Base-by-base conservation (phyloP, 768 basidiomycete species). In the Boletellus sp. region DNA sequence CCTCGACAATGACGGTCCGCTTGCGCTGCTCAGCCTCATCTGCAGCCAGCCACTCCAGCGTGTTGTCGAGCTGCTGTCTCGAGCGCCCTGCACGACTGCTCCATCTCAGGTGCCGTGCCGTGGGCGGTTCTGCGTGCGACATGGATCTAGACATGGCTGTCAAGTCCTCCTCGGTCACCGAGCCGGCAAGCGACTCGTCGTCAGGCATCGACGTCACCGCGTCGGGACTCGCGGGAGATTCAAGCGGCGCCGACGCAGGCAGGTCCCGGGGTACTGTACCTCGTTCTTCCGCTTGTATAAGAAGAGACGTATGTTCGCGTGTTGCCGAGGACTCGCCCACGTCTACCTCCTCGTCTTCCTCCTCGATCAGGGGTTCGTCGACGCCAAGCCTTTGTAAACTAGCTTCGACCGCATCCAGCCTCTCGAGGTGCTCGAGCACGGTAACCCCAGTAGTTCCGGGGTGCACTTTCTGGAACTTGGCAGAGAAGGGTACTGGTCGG, bases 381-480 rank as follows among this genome's bases (percentile, higher is more conserved):
- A 77, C 74, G 11, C 82, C 84, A n/a, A 90, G 76, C 41, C 87
- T 74, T 61, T 88, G 84, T 52, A 90, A 65, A 54, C 87, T 82
- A 8, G 87, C 86, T 56, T 91, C 88, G 16, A 88, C 87, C 15
- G 81, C 85, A 62, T 94, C 91, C 40, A 94, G 69, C 40, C 87
- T 81, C 62, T 94, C 91, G 56, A 94, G 75, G 56, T 92, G 90
- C 60, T 90, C 87, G 33, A 94, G 75, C 42, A 93, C 84, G 10
- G 83, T 85, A 22, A 93, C 90, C 11, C 91, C 91, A 0, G 89
- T 92, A 24, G 89, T 90, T 33, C 87, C 88, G 40, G 89, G 89
- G 61, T 90, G 87, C 31, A 91, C 84, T 42, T 83, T 79, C 61
- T 86, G 81, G 67, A 88, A 87, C 69, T 90, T 91, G n/a, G 84